These are phyloP conservation scores for Fragaria iinumae DNA, from an alignment of 306 rosid genomes.

Conservation along the genomic window DNA sequence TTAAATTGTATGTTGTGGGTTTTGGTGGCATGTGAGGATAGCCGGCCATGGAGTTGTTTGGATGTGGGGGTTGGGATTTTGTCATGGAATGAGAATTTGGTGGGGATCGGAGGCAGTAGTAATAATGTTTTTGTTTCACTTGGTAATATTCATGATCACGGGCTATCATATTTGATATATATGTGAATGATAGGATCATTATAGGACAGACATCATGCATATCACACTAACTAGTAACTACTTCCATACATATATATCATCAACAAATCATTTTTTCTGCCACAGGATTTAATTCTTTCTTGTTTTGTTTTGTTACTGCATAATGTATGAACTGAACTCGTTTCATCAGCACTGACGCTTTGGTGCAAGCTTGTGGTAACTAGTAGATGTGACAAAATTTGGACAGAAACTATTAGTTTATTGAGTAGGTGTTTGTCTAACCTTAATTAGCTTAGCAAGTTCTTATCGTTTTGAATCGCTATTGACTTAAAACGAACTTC, in stretches of 20 bases:
- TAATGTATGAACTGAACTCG: background rate
- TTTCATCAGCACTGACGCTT: background rate
- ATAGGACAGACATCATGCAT: constrained; percentile 1
- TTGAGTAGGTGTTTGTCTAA: background rate
- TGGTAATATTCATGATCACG: constrained; percentile 38
- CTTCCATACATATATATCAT: constrained; percentile 13
- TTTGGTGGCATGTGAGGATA: constrained; percentile 50
- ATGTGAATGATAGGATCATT: background rate
- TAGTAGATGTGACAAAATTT: background rate
- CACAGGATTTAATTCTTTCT: background rate
- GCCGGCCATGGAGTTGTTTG: constrained; percentile 55
- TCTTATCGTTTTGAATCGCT: background rate
- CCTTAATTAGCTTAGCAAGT: background rate
- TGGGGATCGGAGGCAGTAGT: constrained; percentile 24
- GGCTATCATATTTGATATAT: constrained; percentile 12
- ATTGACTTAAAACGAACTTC: no score
- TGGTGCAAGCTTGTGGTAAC: background rate
- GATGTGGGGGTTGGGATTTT: constrained; percentile 43
- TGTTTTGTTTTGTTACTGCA: background rate
- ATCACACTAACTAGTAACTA: background rate
- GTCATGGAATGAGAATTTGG: constrained; percentile 32
- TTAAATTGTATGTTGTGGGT: background rate
- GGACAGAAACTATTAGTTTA: background rate
- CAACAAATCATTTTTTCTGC: constrained; percentile 23
- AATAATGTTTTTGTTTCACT: background rate